phyloP scores from a whole-genome alignment of 495 filamentous ascomycete species.

The Aspergillus heteromorphus region DNA sequence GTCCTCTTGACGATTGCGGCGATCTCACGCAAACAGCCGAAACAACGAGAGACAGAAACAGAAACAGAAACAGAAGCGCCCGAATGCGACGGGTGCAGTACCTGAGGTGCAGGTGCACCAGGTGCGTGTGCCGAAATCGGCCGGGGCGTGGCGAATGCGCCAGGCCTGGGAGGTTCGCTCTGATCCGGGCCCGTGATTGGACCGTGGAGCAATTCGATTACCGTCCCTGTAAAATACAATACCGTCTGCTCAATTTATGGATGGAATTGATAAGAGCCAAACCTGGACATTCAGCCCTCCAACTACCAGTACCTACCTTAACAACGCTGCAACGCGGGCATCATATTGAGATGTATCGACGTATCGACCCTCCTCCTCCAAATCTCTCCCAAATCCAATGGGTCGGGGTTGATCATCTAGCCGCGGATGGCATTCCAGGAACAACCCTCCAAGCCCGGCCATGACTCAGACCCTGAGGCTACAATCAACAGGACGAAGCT shows the following conservation, averaged over 20 bases:
- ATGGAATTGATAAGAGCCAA: background rate
- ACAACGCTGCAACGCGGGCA: background rate
- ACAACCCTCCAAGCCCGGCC: too few relatives aligned
- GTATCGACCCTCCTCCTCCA: too few relatives aligned
- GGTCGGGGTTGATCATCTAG: too few relatives aligned
- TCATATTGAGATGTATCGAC: background rate
- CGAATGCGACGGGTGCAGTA: slow-evolving; percentile 10
- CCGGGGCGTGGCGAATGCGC: background rate
- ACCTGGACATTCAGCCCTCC: too few relatives aligned
- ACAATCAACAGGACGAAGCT: too few relatives aligned
- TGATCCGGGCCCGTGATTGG: background rate
- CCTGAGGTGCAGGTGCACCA: too few relatives aligned
- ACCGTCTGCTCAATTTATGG: background rate
- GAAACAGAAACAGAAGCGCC: slow-evolving; percentile 10
- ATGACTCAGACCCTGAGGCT: too few relatives aligned
- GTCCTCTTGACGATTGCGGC: slow-evolving; percentile 8
- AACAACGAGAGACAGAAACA: slow-evolving; percentile 7
- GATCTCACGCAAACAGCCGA: slow-evolving; percentile 3
- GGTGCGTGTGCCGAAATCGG: slow-evolving; percentile 10
- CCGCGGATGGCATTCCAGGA: too few relatives aligned
- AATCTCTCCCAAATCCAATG: too few relatives aligned
- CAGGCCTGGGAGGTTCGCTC: background rate
- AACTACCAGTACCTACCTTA: too few relatives aligned
- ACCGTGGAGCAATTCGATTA: background rate
- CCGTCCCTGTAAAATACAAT: background rate